Conservation (phyloP, 1,139 yeast genomes). For the Pichia sp. region DNA sequence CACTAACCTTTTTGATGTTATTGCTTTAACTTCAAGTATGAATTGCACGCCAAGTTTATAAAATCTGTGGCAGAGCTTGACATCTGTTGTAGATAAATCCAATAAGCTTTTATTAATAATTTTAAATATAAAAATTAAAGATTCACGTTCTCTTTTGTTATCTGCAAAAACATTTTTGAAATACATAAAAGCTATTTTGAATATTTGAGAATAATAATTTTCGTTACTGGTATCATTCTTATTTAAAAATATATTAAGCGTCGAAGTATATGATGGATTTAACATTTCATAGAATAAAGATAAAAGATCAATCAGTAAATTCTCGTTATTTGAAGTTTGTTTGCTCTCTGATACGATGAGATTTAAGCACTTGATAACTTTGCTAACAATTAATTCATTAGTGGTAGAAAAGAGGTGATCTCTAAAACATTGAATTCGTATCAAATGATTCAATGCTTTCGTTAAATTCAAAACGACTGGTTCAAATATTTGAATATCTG, state of each 20-base stretch:
- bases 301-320: constrained; percentile 30
- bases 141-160: constrained; percentile 23
- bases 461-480: constrained; percentile 37
- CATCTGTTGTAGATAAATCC: constrained; percentile 32
- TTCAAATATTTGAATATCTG: constrained; percentile 23
- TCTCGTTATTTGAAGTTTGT: constrained; percentile 16
- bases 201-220: constrained; percentile 26
- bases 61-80: constrained; percentile 30
- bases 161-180: constrained; percentile 16
- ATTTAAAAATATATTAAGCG: constrained; percentile 24
- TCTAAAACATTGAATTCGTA: constrained; percentile 33
- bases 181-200: constrained; percentile 26
- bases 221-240: constrained; percentile 1
- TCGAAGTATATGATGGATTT: constrained; percentile 30
- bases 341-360: constrained; percentile 8
- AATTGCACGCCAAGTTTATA: constrained; percentile 33
- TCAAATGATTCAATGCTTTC: constrained; percentile 29
- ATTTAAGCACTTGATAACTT: constrained; percentile 26
- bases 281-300: constrained; percentile 26
- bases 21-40: constrained; percentile 28
- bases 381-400: constrained; percentile 31
- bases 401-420: constrained; percentile 35
- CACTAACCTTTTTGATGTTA: constrained; percentile 33
- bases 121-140: constrained; percentile 28
- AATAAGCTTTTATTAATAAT: constrained; percentile 37